A percentile compares a stretch with the other conserved stretches of the same genome.
phyloP scores from a whole-genome alignment of 345 rosid species.

The Melaleuca alternifolia region DNA sequence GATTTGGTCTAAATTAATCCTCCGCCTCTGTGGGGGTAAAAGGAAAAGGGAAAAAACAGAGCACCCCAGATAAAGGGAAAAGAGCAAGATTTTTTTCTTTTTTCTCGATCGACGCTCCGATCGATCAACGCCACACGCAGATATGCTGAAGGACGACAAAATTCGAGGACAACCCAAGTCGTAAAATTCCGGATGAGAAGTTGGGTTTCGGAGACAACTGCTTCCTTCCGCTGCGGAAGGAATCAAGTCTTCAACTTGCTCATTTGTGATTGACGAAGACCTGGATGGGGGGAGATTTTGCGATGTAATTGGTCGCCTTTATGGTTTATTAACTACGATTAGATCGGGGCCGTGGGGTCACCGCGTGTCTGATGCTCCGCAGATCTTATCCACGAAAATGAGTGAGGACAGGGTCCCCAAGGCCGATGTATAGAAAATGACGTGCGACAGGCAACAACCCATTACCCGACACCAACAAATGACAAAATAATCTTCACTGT shows the following conservation, averaged over 20 bases:
- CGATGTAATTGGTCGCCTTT: background rate
- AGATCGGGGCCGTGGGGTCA: background rate
- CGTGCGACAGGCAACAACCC: background rate
- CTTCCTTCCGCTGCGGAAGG: background rate
- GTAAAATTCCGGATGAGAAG: background rate
- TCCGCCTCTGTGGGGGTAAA: background rate
- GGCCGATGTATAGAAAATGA: background rate
- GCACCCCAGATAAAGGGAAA: background rate
- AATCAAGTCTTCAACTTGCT: background rate
- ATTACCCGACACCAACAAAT: background rate
- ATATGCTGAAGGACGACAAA: background rate
- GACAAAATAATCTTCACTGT: background rate
- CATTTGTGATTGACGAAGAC: background rate
- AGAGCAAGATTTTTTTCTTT: background rate
- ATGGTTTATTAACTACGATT: background rate
- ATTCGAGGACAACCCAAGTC: conserved; percentile 13
- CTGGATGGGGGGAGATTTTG: background rate
- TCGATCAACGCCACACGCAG: background rate
- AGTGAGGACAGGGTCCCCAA: background rate
- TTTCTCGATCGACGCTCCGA: background rate
- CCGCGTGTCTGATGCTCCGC: conserved; percentile 1
- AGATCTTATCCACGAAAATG: conserved; percentile 24
- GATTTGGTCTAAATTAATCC: background rate
- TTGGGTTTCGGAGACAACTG: background rate
- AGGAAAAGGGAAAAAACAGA: background rate